Evolutionary conservation across 305 asterid genomes (phyloP).

Genomic region (Fraxinus sp.): DNA sequence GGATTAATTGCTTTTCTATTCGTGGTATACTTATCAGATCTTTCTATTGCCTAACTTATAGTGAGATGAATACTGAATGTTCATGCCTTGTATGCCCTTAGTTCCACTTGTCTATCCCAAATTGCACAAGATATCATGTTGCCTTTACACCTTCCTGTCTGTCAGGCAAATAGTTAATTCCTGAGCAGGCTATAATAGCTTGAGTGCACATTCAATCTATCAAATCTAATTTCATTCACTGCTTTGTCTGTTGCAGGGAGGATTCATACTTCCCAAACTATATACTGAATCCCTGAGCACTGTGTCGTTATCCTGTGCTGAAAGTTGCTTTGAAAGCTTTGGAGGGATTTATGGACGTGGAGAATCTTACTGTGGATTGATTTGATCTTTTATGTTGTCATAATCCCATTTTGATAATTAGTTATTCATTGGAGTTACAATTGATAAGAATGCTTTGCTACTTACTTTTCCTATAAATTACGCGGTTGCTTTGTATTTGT

Average conservation of each 20-base stretch:
- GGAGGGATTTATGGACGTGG: slow-evolving; percentile 5
- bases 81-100: background rate
- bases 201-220: background rate
- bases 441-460: slow-evolving; percentile 1
- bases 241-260: slow-evolving; percentile 28
- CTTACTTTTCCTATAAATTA: background rate
- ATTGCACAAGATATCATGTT: background rate
- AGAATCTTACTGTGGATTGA: background rate
- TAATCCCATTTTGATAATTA: background rate
- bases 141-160: background rate
- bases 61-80: background rate
- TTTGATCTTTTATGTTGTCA: background rate
- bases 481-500: background rate
- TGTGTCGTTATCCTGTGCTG: background rate
- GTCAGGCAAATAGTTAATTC: background rate
- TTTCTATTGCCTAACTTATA: background rate
- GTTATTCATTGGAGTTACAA: background rate
- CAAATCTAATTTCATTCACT: slow-evolving; percentile 1
- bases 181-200: background rate
- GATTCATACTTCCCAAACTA: background rate
- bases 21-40: background rate
- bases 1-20: background rate
- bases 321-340: slow-evolving; percentile 17
- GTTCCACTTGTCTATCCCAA: background rate
- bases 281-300: slow-evolving; percentile 11